phyloP scores from a whole-genome alignment of 2,329 filamentous ascomycete genomes.

The Aspergillus alliaceus region DNA sequence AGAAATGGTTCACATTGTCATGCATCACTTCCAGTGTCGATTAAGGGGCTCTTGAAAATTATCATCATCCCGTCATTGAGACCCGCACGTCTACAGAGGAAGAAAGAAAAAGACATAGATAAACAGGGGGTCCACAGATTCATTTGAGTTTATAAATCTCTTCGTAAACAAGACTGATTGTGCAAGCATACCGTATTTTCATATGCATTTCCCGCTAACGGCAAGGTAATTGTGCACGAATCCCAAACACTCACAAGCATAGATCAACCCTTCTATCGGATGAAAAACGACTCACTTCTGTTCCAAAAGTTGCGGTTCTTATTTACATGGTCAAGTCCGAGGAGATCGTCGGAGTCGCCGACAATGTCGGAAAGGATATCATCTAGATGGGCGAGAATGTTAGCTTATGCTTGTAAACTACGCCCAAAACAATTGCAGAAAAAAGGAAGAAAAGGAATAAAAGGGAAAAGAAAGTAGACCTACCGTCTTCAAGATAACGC shows the following conservation, averaged over 20 bases:
- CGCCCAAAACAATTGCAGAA: too few species aligned
- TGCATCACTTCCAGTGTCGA: not conserved
- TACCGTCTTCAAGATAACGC: slow-evolving; percentile 84
- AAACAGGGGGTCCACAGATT: not conserved
- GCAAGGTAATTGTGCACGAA: not conserved
- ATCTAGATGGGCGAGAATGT: slow-evolving; percentile 28
- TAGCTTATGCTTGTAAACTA: not conserved
- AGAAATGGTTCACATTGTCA: not conserved
- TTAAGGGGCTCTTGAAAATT: not conserved
- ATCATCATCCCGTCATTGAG: not conserved
- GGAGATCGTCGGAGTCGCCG: slow-evolving; percentile 76
- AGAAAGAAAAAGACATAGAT: not conserved
- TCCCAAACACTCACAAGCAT: not conserved
- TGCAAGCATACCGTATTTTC: slow-evolving; percentile 6
- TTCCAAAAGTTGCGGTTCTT: slow-evolving; percentile 60
- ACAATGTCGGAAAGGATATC: slow-evolving; percentile 55
- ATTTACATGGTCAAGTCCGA: slow-evolving; percentile 66
- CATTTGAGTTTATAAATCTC: slow-evolving; percentile 3
- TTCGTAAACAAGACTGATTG: slow-evolving; percentile 1
- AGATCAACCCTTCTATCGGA: slow-evolving; percentile 46
- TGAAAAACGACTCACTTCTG: slow-evolving; percentile 64
- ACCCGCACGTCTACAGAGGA: slow-evolving; percentile 3
- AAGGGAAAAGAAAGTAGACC: slow-evolving; percentile 39
- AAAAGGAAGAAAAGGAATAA: too few species aligned
- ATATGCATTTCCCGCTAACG: slow-evolving; percentile 7